Evolutionary conservation across 2,329 filamentous ascomycete genomes (phyloP), one percentile per base, ranked within the genome.

Genomic region (Colletotrichum sp.): DNA sequence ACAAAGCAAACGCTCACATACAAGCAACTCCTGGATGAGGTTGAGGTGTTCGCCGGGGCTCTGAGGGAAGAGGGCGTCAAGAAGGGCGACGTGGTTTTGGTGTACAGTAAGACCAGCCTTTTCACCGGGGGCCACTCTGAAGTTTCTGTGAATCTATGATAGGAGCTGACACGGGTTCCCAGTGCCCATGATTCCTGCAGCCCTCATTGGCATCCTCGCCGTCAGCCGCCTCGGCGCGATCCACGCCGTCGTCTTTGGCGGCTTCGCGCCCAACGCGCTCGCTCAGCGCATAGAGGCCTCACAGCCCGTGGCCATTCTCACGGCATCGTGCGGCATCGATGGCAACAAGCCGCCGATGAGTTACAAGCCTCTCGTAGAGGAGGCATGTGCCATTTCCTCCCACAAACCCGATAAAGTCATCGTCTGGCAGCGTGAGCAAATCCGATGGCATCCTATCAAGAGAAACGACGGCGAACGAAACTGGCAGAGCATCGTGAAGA

Each of bases 181-280:
- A 95, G 94, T 98, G 96, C 96, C 96, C 71, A 98, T 98, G 96
- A 95, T 98, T 59, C 96, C 96, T 1, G 93, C 95, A 0, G 94
- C 96, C 3, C 83, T 98, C n/a, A 92, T 98, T 77, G 96, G 94
- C 12, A 95, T 97, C 78, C 91, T 98, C 6, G 96, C 96, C 28
- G 91, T 94, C 75, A 92, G 92, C 76, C 92, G 96, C 12, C 88
- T 98, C 1, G 96, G 96, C 13, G 96, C 96, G 18, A 92, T 98
- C 68, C 96, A 99, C 82, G 93, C 95, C 5, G 95, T 98, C 6
- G 96, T 99, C 5, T 98, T 98, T 84, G 96, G 96, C 57, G 96
- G 96, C 0, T 99, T 99, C 82, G 95, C 95, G 0, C 89, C 96
- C 0, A 88, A 90, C 12, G 94, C 96, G 6, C 88, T 98, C 60